These are phyloP conservation scores for Sporothrix brunneoviolacea DNA, from an alignment of 2,329 filamentous ascomycete genomes.

Conservation along the genomic window DNA sequence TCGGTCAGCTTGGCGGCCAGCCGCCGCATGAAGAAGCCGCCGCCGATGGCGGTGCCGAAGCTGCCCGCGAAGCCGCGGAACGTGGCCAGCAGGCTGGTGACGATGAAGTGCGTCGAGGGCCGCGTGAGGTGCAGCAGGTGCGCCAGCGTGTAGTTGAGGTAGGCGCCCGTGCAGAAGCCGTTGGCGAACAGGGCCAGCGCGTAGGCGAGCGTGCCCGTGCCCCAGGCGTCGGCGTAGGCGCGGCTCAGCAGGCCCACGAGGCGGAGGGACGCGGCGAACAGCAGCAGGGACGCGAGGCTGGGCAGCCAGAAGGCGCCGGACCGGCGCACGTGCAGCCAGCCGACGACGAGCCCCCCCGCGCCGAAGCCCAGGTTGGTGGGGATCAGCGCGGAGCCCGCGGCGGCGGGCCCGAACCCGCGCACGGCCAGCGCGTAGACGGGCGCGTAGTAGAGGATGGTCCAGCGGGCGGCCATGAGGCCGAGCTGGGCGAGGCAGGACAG, in stretches of 20 bases:
- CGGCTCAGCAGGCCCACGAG: conserved; percentile 45
- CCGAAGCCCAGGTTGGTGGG: conserved; percentile 79
- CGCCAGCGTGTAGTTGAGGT: conserved; percentile 73
- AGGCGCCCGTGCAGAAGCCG: conserved; percentile 64
- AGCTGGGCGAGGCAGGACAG: conserved; percentile 69
- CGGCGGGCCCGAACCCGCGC: conserved; percentile 59
- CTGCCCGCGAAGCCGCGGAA: conserved; percentile 77
- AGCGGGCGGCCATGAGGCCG: conserved; percentile 73
- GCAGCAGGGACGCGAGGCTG: conserved; percentile 49
- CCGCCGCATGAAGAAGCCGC: conserved; percentile 64
- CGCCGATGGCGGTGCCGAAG: conserved; percentile 73
- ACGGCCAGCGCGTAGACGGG: conserved; percentile 76
- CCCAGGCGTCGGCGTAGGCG: conserved; percentile 36
- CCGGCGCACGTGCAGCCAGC: conserved; percentile 68
- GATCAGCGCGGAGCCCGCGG: conserved; percentile 68
- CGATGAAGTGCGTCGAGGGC: conserved; percentile 63
- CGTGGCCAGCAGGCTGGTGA: conserved; percentile 68
- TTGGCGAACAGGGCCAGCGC: conserved; percentile 59
- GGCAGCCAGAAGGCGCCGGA: conserved; percentile 66
- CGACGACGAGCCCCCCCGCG: conserved; percentile 63
- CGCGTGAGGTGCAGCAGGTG: conserved; percentile 69
- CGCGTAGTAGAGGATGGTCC: conserved; percentile 73
- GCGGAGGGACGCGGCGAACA: conserved; percentile 48
- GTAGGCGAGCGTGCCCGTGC: conserved; percentile 48
- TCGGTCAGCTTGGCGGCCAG: conserved; percentile 48